Evolutionary conservation across 495 filamentous ascomycete genomes (phyloP), one percentile per base, ranked within the genome.

Genomic region (Penicillium paradoxum): DNA sequence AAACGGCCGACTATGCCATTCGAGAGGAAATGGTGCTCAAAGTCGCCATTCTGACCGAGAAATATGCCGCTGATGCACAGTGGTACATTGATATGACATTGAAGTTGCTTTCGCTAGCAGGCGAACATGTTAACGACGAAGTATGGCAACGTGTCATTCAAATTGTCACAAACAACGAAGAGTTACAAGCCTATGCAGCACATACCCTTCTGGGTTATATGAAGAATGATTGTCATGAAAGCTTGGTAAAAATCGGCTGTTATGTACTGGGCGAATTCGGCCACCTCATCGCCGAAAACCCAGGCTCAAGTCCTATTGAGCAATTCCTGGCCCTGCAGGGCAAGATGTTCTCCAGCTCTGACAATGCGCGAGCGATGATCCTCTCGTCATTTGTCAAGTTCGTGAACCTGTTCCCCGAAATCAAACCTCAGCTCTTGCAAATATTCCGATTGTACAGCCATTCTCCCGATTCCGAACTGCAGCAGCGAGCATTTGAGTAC

Each of bases 81-180:
- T 99, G 95, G 95, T 99, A 99, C 72, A 95, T 99, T 51, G 90
- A 99, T 65, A 96, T 97, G 53, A 96, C 93, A 4, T 73, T 99
- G 56, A 88, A 92, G 45, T 81, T 99, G 24, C 88, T 99, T 51
- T 91, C 95, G 22, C 88, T 97, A 79, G 95, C 95, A 9, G 95
- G 95, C 54, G 95, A 99, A 61, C 95, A 98, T 71, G 92, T 99
- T 49, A 97, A 92, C 69, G 95, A 99, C 49, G 95, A 99, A 72
- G 95, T 99, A 21, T 99, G 95, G 95, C 95, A 99, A 58, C 85
- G 95, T 58, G 91, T 99, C 49, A 97, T 96, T 56, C 95, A 97
- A 69, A 97, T 99, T 59, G 91, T 99, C 52, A 97, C 95, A 33
- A 99, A 99, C 72, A 99, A 99, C 70, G 95, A 99, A 65, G 91